phyloP scores from a whole-genome alignment of 2,329 filamentous ascomycete species.

The Rutstroemia sydowiana region DNA sequence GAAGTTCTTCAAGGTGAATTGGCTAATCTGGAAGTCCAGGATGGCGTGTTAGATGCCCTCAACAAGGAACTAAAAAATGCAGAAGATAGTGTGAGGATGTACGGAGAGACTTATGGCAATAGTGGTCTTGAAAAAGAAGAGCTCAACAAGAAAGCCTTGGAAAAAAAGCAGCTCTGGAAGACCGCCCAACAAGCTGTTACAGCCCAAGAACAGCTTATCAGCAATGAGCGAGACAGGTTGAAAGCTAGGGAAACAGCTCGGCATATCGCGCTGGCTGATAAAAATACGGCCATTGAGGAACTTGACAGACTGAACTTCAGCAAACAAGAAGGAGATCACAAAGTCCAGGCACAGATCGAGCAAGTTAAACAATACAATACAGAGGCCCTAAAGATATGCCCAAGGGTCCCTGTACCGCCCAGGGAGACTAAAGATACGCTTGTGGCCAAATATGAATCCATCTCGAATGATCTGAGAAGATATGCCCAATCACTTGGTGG shows the following conservation, averaged over 20 bases:
- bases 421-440: conserved; percentile 55
- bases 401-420: conserved; percentile 54
- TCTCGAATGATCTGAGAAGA: conserved; percentile 51
- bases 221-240: conserved; percentile 49
- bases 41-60: conserved; percentile 55
- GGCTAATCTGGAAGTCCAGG: conserved; percentile 59
- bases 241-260: conserved; percentile 42
- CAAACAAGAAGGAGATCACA: conserved; percentile 39
- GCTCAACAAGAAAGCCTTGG: conserved; percentile 34
- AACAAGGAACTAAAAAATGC: conserved; percentile 49
- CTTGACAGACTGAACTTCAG: conserved; percentile 42
- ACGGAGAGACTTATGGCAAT: conserved; percentile 49
- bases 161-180: conserved; percentile 31
- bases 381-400: conserved; percentile 47
- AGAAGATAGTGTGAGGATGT: conserved; percentile 38
- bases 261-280: conserved; percentile 47
- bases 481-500: conserved; percentile 53
- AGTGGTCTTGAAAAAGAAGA: conserved; percentile 42
- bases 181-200: conserved; percentile 34
- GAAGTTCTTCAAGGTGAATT: conserved; percentile 49
- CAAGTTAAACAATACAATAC: conserved; percentile 46
- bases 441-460: conserved; percentile 44
- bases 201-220: conserved; percentile 37
- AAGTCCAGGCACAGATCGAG: conserved; percentile 39
- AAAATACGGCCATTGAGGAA: conserved; percentile 51